Percentiles rank a stretch among this genome's conserved stretches.
Conservation (phyloP, 257 asterid genomes). For the Solanum pimpinellifolium region DNA sequence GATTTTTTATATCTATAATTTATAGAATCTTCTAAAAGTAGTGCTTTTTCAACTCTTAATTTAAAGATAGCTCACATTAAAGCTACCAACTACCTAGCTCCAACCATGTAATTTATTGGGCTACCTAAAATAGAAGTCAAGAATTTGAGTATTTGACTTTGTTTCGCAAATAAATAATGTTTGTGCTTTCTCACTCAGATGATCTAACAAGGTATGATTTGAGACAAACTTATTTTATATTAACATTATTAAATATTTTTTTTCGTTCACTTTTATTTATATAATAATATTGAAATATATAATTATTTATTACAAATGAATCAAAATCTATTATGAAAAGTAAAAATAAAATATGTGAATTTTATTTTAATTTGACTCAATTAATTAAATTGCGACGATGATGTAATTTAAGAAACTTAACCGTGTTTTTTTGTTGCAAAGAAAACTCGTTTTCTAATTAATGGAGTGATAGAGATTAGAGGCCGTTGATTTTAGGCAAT, state of each 20-base stretch:
- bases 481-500: neutral
- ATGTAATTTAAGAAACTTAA: neutral
- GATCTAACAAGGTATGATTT: neutral
- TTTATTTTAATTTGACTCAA: neutral
- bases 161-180: neutral
- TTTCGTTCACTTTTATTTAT: neutral
- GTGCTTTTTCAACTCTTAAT: neutral
- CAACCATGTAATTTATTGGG: neutral
- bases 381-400: neutral
- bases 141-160: neutral
- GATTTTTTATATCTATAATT: neutral
- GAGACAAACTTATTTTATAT: neutral
- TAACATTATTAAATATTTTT: neutral
- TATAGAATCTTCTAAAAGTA: neutral
- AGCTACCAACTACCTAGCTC: neutral
- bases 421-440: neutral
- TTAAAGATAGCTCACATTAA: neutral
- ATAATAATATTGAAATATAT: neutral
- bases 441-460: neutral
- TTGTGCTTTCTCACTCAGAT: neutral
- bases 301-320: neutral
- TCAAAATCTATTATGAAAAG: neutral
- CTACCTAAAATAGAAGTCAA: neutral
- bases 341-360: neutral
- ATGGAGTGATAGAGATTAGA: neutral